A percentile compares a stretch with the other conserved stretches of the same genome.
Conservation (phyloP, 1,139 yeast species). For the Blastobotrys aristatus region DNA sequence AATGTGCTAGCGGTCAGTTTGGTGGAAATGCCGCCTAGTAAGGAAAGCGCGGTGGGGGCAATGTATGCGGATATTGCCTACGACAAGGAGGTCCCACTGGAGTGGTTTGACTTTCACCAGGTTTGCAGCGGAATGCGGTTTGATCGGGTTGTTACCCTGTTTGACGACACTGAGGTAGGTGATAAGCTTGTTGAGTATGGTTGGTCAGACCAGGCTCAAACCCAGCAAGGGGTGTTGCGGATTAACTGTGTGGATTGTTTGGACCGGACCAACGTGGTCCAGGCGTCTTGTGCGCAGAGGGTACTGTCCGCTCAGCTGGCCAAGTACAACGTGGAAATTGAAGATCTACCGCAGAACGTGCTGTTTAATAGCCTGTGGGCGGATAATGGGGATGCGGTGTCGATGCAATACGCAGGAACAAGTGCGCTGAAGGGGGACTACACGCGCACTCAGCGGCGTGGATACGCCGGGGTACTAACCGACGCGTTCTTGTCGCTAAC, state of each 20-base stretch:
- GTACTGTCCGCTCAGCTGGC: constrained; percentile 29
- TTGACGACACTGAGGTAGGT: constrained; percentile 30
- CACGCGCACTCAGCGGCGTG: constrained; percentile 40
- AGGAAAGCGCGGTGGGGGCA: constrained; percentile 36
- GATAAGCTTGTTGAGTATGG: constrained; percentile 26
- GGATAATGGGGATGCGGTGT: constrained; percentile 43
- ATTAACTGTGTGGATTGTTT: constrained; percentile 35
- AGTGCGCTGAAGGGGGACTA: constrained; percentile 44
- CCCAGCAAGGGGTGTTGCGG: constrained; percentile 38
- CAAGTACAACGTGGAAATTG: constrained; percentile 6
- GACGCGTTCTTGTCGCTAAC: constrained; percentile 41
- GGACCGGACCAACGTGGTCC: constrained; percentile 39
- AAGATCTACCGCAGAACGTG: neutral
- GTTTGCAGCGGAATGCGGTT: constrained; percentile 40
- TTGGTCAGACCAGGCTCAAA: constrained; percentile 31
- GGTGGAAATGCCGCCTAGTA: constrained; percentile 36
- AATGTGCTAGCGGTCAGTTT: constrained; percentile 34
- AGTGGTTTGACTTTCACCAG: constrained; percentile 44
- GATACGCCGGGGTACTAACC: constrained; percentile 38
- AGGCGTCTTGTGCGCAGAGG: constrained; percentile 34
- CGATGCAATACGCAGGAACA: constrained; percentile 42
- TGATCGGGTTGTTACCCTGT: constrained; percentile 32
- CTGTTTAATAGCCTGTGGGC: constrained; percentile 40
- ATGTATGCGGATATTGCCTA: constrained; percentile 31
- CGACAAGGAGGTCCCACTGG: constrained; percentile 27